Percentiles rank a stretch among this genome's conserved stretches.
Evolutionary conservation across 164 flowering plant genomes (phyloP).

Genomic region (Chloranthus sessilifolius): DNA sequence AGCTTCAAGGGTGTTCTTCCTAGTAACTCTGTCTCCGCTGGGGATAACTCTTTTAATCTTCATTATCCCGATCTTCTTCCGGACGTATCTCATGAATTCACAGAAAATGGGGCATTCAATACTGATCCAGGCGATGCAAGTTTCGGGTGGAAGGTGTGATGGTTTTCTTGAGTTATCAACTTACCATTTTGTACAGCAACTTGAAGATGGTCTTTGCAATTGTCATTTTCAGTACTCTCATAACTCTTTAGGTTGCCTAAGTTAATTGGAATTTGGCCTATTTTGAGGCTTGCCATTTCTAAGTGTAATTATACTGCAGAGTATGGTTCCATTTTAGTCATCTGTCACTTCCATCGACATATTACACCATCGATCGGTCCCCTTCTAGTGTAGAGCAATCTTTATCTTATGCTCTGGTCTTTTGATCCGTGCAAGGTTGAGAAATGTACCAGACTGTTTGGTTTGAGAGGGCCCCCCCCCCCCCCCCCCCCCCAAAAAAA

Average conservation of each 20-base stretch:
- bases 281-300: constrained; percentile 9
- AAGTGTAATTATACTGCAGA: constrained; percentile 7
- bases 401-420: too few relatives aligned
- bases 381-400: too few relatives aligned
- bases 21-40: too few relatives aligned
- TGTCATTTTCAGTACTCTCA: too few relatives aligned
- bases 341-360: too few relatives aligned
- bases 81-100: constrained; percentile 53
- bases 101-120: constrained; percentile 51
- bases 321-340: too few relatives aligned
- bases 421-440: too few relatives aligned
- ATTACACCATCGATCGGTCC: too few relatives aligned
- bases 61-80: constrained; percentile 48
- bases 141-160: constrained; percentile 57
- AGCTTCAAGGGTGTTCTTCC: constrained; percentile 6
- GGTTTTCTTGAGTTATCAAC: constrained; percentile 10
- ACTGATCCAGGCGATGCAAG: constrained; percentile 51
- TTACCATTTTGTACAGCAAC: constrained; percentile 28
- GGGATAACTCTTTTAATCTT: constrained; percentile 41
- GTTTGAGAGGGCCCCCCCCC: too few relatives aligned
- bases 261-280: background rate
- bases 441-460: too few relatives aligned
- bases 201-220: constrained; percentile 6
- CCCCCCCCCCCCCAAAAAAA: too few relatives aligned
- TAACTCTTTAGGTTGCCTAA: too few relatives aligned